Percentiles rank a stretch among this genome's conserved stretches.
phyloP scores from a whole-genome alignment of 306 rosid species.

The Vachellia collinsii region DNA sequence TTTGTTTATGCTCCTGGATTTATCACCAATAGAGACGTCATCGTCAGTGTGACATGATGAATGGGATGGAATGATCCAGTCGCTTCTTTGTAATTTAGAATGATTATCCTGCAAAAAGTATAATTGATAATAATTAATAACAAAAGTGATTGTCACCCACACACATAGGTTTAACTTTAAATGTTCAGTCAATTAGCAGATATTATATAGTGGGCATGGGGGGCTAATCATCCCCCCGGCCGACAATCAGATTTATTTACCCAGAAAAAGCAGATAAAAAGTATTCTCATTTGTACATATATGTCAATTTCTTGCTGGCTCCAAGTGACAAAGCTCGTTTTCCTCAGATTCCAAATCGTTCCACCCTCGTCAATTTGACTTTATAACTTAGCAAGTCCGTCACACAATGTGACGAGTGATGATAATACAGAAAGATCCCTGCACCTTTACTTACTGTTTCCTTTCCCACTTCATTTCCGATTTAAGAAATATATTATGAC shows the following conservation, averaged over 20 bases:
- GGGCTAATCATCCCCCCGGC: conserved; percentile 4
- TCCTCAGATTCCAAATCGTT: conserved; percentile 5
- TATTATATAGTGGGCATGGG: not conserved
- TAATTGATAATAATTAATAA: not conserved
- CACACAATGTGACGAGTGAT: not conserved
- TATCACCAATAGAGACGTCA: not conserved
- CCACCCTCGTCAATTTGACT: not conserved
- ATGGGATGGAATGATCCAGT: not conserved
- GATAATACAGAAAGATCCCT: not conserved
- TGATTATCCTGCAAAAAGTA: not conserved
- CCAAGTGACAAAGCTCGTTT: not conserved
- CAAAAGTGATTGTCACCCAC: not conserved
- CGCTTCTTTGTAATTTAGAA: not conserved
- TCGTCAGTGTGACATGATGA: not conserved
- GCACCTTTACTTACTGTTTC: not conserved
- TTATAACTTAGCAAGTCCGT: not conserved
- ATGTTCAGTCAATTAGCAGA: conserved; percentile 6
- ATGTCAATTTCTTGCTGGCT: not conserved
- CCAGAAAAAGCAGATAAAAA: conserved; percentile 8
- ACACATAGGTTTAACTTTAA: not conserved
- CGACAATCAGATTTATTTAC: conserved; percentile 1
- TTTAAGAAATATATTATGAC: not conserved
- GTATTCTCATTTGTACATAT: not conserved
- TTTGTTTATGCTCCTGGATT: not conserved
- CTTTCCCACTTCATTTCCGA: not conserved